Evolutionary conservation across 192 early-diverging fungal species (phyloP).

Genomic region (Mortierella hygrophila): DNA sequence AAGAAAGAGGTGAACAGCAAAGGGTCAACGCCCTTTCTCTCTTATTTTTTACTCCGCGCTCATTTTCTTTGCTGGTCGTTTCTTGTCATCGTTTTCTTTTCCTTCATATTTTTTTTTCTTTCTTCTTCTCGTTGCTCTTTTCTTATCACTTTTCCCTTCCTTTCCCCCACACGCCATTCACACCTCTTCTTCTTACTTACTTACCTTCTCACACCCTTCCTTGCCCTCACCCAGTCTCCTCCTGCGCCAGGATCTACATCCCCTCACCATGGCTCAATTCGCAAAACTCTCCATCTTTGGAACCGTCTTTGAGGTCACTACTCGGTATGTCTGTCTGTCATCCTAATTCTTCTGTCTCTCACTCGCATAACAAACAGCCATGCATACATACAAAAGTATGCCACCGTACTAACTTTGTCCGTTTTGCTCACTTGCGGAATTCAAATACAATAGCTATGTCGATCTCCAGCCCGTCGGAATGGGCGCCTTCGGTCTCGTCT

Average conservation of each 20-base stretch:
- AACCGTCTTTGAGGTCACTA: conserved; percentile 86
- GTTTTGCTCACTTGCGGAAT: not conserved
- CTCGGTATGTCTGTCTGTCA: conserved; percentile 20
- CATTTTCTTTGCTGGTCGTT: not conserved
- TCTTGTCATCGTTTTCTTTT: conserved; percentile 1
- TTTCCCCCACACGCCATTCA: not conserved
- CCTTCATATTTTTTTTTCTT: not conserved
- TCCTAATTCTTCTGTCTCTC: not conserved
- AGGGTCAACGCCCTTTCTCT: not conserved
- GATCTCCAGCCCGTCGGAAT: conserved; percentile 95
- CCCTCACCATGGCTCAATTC: conserved; percentile 42
- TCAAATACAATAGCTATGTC: conserved; percentile 73
- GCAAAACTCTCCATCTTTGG: conserved; percentile 85
- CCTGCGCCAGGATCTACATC: conserved; percentile 68
- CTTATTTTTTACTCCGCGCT: not conserved
- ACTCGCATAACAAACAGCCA: conserved; percentile 58
- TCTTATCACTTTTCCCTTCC: not conserved
- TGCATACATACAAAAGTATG: not conserved
- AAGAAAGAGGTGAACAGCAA: not conserved
- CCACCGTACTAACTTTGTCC: not conserved
- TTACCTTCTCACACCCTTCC: not conserved
- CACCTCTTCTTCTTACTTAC: not conserved
- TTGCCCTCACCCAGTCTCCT: not conserved
- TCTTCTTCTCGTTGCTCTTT: not conserved
- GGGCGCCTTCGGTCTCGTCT: conserved; percentile 98